Conservation (phyloP, 176 grass and related monocot species). For the Avena eriantha region DNA sequence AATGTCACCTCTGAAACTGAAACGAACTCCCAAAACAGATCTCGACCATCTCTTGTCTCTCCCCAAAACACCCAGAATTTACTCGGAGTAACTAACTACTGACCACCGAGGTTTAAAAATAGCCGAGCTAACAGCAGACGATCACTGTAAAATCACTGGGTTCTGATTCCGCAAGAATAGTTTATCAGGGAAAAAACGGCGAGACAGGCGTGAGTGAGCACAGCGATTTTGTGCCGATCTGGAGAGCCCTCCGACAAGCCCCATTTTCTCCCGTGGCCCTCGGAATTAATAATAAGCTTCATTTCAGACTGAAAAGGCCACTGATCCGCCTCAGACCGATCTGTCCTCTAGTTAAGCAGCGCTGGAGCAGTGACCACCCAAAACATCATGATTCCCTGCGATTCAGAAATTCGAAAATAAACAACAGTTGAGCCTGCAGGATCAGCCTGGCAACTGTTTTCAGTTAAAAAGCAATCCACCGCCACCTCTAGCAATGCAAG, state of each 20-base stretch:
- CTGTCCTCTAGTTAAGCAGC: conserved; percentile 47
- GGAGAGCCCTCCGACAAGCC: conserved; percentile 46
- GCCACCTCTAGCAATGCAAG: conserved; percentile 5
- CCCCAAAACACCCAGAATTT: not conserved
- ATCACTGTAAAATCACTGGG: not conserved
- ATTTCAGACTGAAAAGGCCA: conserved; percentile 44
- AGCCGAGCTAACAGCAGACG: not conserved
- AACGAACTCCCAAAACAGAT: conserved; percentile 64
- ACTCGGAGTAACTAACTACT: not conserved
- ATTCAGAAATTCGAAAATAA: conserved; percentile 40
- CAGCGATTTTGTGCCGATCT: conserved; percentile 53
- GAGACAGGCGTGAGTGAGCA: conserved; percentile 17
- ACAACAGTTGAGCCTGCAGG: conserved; percentile 44
- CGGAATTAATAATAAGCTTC: conserved; percentile 56
- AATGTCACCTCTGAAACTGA: conserved; percentile 49
- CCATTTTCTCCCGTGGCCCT: conserved; percentile 49
- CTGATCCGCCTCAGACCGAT: conserved; percentile 49
- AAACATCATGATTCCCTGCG: conserved; percentile 11
- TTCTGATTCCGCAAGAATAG: not conserved
- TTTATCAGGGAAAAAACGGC: conserved; percentile 3
- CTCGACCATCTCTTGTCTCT: conserved; percentile 45
- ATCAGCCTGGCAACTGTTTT: conserved; percentile 31
- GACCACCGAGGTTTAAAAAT: not conserved
- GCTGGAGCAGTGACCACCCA: conserved; percentile 27
- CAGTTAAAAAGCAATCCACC: conserved; percentile 26